A percentile compares a stretch with the other conserved stretches of the same genome.
These are phyloP conservation scores for Marchantia polymorpha DNA, from an alignment of 225 moss, liverwort and hornwort species.

Conservation along the genomic window DNA sequence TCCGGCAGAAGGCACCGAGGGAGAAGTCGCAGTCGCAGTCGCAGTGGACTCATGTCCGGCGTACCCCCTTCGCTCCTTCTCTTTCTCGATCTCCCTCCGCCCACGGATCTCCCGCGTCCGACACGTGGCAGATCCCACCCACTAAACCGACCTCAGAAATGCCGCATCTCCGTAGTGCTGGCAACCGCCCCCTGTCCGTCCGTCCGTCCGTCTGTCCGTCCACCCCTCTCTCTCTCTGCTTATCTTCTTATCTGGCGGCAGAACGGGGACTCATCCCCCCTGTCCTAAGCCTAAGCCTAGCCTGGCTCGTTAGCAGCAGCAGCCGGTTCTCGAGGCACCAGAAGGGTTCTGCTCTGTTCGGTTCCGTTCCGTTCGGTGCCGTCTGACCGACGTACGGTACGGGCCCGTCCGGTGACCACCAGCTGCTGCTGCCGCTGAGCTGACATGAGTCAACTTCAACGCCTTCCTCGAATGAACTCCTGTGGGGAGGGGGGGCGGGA, in stretches of 20 bases:
- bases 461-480: no score
- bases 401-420: no score
- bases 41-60: no score
- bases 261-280: background rate
- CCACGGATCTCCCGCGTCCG: no score
- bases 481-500: no score
- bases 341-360: background rate
- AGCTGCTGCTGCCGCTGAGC: background rate
- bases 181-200: background rate
- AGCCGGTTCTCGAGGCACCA: background rate
- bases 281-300: background rate
- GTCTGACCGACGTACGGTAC: background rate
- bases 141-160: background rate
- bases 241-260: background rate
- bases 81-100: no score
- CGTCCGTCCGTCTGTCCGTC: no score
- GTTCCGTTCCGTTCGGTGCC: background rate
- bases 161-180: background rate
- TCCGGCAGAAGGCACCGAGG: no score
- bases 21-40: no score
- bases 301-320: no score
- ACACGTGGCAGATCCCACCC: background rate
- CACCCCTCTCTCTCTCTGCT: background rate
- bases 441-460: background rate
- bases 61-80: no score